Conservation (phyloP, 257 asterid species). For the Solanum gandarillasii region DNA sequence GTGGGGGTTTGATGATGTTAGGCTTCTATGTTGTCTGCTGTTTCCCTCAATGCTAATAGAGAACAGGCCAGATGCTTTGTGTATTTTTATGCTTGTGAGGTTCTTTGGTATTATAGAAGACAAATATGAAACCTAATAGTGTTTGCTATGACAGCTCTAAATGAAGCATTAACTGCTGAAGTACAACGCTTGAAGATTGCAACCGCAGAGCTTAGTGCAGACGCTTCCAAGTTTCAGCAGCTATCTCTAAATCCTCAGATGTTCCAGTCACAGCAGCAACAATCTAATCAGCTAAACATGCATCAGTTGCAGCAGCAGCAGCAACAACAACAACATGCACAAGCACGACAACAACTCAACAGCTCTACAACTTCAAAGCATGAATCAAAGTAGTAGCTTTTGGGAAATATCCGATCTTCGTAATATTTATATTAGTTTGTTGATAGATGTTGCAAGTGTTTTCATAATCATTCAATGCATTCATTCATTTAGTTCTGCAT, state of each 20-base stretch:
- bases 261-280: conserved; percentile 36
- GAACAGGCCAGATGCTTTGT: background rate
- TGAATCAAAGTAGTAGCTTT: conserved; percentile 18
- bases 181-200: conserved; percentile 53
- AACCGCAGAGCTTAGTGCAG: conserved; percentile 30
- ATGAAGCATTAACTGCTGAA: conserved; percentile 46
- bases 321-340: conserved; percentile 3
- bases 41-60: background rate
- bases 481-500: conserved; percentile 23
- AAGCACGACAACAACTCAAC: conserved; percentile 20
- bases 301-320: conserved; percentile 25
- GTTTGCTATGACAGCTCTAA: conserved; percentile 32
- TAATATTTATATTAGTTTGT: background rate
- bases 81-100: background rate
- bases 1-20: background rate
- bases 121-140: background rate
- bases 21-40: background rate
- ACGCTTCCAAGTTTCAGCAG: conserved; percentile 41
- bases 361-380: conserved; percentile 17
- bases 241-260: conserved; percentile 36
- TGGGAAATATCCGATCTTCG: background rate
- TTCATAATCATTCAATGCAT: conserved; percentile 8
- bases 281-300: conserved; percentile 18
- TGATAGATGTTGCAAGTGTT: background rate
- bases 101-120: background rate